A percentile compares a stretch with the other conserved stretches of the same genome.
phyloP scores from a whole-genome alignment of 768 basidiomycete genomes.

The Boletus subcaerulescens region DNA sequence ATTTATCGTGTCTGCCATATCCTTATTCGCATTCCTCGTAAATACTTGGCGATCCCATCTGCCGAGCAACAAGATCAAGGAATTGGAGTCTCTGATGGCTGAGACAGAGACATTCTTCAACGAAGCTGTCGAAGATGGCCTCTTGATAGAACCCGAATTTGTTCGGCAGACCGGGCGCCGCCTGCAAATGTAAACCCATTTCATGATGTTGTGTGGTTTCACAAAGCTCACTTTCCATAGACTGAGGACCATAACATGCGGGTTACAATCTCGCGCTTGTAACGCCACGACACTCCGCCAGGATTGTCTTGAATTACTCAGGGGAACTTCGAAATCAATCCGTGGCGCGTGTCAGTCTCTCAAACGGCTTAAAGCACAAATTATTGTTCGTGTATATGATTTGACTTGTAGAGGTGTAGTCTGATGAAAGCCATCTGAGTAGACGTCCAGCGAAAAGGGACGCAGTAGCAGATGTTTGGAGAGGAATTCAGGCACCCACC shows the following conservation, averaged over 20 bases:
- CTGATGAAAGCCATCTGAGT: too few relatives aligned
- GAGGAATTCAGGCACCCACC: too few relatives aligned
- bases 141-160: background rate
- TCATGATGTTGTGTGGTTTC: too few relatives aligned
- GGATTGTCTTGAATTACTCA: background rate
- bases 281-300: background rate
- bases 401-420: too few relatives aligned
- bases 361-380: background rate
- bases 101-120: background rate
- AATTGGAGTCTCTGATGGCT: background rate
- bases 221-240: background rate
- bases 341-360: background rate
- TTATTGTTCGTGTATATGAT: background rate
- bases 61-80: slow-evolving; percentile 5
- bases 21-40: background rate
- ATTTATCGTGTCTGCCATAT: background rate
- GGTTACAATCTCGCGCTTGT: background rate
- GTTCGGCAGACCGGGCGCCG: background rate
- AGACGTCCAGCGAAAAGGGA: too few relatives aligned
- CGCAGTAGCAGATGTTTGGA: too few relatives aligned
- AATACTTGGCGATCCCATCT: background rate
- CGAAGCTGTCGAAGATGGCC: slow-evolving; percentile 4
- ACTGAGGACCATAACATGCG: background rate
- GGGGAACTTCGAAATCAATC: background rate
- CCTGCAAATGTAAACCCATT: background rate